Evolutionary conservation across 768 basidiomycete species (phyloP).

Genomic region (Pulveroboletus sp.): DNA sequence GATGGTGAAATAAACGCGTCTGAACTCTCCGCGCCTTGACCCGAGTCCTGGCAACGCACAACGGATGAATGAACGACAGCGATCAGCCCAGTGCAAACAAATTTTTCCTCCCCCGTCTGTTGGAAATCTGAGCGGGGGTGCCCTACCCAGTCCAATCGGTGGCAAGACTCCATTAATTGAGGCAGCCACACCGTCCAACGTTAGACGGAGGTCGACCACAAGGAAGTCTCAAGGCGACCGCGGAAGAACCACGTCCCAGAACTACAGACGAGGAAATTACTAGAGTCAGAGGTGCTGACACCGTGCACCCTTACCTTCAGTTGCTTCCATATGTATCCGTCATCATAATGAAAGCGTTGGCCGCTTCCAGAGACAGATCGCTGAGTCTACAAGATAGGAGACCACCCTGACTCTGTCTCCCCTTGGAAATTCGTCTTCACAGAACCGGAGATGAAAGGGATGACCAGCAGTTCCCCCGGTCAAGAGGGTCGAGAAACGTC

Average conservation of each 20-base stretch:
- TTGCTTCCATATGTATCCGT: conserved; percentile 9
- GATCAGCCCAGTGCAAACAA: conserved; percentile 11
- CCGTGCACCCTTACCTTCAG: conserved; percentile 8
- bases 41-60: not conserved
- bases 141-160: not conserved
- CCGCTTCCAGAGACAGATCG: conserved; percentile 10
- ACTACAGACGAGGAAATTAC: conserved; percentile 12
- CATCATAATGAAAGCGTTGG: conserved; percentile 13
- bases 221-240: conserved; percentile 26
- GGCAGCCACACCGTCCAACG: conserved; percentile 1
- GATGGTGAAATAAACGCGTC: conserved; percentile 21
- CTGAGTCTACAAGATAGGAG: conserved; percentile 15
- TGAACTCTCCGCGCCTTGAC: conserved; percentile 11
- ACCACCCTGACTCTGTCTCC: conserved; percentile 9
- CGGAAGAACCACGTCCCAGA: conserved; percentile 8
- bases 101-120: conserved; percentile 3
- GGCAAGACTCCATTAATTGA: conserved; percentile 22
- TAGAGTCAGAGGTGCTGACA: conserved; percentile 3
- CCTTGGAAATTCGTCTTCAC: conserved; percentile 15
- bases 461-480: conserved; percentile 1
- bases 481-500: conserved; percentile 1
- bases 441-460: conserved; percentile 24
- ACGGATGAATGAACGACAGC: conserved; percentile 17
- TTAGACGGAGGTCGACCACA: conserved; percentile 12
- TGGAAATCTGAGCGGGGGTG: conserved; percentile 13